Evolutionary conservation across 2,329 filamentous ascomycete genomes (phyloP).

Genomic region (Penicillium corylophilum): DNA sequence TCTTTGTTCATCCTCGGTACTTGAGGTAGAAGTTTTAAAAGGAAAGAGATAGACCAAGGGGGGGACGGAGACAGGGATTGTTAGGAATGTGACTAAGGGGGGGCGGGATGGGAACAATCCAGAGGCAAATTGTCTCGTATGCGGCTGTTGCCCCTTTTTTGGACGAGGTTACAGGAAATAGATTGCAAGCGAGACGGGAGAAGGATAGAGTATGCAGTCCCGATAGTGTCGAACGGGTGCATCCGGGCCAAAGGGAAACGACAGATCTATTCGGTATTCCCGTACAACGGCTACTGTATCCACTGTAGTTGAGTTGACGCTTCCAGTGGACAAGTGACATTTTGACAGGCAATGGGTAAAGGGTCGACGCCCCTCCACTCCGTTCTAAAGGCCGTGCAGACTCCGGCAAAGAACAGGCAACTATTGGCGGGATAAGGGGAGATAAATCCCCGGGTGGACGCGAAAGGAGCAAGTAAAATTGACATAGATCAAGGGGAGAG

Average conservation of each 20-base stretch:
- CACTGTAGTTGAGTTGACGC: no score
- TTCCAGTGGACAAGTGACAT: no score
- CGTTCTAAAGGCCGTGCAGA: not conserved
- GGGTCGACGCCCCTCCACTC: not conserved
- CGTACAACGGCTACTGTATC: no score
- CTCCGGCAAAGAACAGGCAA: not conserved
- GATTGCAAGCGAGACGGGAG: slow-evolving; percentile 4
- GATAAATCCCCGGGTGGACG: not conserved
- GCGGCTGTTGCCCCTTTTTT: not conserved
- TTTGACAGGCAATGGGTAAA: no score
- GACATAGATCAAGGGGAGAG: not conserved
- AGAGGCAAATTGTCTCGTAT: not conserved
- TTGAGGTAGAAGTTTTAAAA: not conserved
- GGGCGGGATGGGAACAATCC: not conserved
- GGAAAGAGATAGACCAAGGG: not conserved
- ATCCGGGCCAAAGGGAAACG: not conserved
- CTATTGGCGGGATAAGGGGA: not conserved
- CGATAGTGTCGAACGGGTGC: slow-evolving; percentile 1
- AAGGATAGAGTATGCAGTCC: slow-evolving; percentile 1
- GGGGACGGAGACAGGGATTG: not conserved
- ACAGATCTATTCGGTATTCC: not conserved
- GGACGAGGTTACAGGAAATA: not conserved
- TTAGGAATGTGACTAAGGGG: slow-evolving; percentile 6
- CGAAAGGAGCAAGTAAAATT: not conserved
- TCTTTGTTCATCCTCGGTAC: not conserved